Base-by-base conservation (phyloP, 495 filamentous ascomycete genomes). In the Penicillium soppii region DNA sequence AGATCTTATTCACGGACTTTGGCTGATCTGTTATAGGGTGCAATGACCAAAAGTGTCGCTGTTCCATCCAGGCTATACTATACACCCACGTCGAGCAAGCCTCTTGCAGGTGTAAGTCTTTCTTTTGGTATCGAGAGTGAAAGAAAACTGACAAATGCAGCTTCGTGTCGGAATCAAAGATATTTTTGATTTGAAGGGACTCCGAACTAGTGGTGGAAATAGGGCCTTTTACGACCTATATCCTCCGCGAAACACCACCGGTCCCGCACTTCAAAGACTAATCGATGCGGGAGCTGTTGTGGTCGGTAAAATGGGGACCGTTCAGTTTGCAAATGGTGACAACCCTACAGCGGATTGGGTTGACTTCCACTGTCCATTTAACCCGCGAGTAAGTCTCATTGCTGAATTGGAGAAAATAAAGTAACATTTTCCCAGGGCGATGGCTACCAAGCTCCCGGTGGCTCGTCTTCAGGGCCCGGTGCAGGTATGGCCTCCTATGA, bases 221-320 rank as follows among this genome's bases (percentile, higher is more conserved):
- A 68, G 70, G 23, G 63, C 73, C 16, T 78, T 58, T 33, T 67
- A 67, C 21, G 52, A 65, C 12, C 47, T 76, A 1, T 73, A 79
- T 30, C 49, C 63, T 6, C 47, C 61, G 2, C 47, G 54, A 3
- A 69, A 62, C 2, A 41, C 53, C 23, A 76, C 66, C 2, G 69
- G 62, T 9, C 36, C 63, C 10, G 62, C 61, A 15, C 57, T 78
- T 5, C 65, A 74, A 42, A 51, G 56, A 7, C 65, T 81, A 1
- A 50, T 78, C 12, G 61, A 74, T 46, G 56, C 62, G 2, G 76
- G 77, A 13, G 76, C 70, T n/a, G 56, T 78, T 6, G 46, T 79
- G 25, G 67, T 81, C 0, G 77, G 77, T 2, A 79, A 79, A 47
- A 72, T 68, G 29, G 74, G 73, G 21, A 75, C 73, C 0, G 67